Evolutionary conservation across 352 stramenopile species (phyloP).

Genomic region (Phytophthora uliginosa): DNA sequence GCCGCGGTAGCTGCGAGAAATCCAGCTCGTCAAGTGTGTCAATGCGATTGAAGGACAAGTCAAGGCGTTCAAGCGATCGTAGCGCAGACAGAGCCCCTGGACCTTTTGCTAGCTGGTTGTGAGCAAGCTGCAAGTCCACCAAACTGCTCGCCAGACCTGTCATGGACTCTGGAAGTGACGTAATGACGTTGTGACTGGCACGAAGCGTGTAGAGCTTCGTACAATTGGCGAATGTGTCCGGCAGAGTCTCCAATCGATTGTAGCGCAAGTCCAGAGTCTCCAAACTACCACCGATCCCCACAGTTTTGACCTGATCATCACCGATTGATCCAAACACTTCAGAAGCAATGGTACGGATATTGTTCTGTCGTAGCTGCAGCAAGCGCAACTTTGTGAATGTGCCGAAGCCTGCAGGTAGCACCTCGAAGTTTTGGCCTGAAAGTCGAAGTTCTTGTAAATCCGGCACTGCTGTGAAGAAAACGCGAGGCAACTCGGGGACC

Average conservation of each 20-base stretch:
- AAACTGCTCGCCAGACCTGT: conserved; percentile 38
- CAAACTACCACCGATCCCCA: conserved; percentile 36
- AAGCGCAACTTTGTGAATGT: conserved; percentile 53
- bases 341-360: conserved; percentile 53
- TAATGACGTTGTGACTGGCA: conserved; percentile 60
- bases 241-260: conserved; percentile 59
- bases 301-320: too few relatives aligned
- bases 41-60: conserved; percentile 81
- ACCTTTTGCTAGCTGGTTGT: conserved; percentile 61
- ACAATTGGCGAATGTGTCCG: conserved; percentile 52
- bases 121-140: conserved; percentile 49
- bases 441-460: conserved; percentile 65
- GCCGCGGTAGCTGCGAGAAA: conserved; percentile 45
- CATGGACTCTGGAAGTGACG: conserved; percentile 49
- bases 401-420: conserved; percentile 50
- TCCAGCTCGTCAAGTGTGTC: conserved; percentile 51
- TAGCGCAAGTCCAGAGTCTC: conserved; percentile 77
- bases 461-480: conserved; percentile 59
- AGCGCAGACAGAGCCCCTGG: conserved; percentile 43
- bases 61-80: conserved; percentile 44
- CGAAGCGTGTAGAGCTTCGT: conserved; percentile 52
- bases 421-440: conserved; percentile 62
- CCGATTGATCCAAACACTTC: conserved; percentile 43
- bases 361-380: conserved; percentile 74
- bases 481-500: conserved; percentile 46